phyloP scores from a whole-genome alignment of 2,329 filamentous ascomycete genomes.

The Verticillium albo-atrum region DNA sequence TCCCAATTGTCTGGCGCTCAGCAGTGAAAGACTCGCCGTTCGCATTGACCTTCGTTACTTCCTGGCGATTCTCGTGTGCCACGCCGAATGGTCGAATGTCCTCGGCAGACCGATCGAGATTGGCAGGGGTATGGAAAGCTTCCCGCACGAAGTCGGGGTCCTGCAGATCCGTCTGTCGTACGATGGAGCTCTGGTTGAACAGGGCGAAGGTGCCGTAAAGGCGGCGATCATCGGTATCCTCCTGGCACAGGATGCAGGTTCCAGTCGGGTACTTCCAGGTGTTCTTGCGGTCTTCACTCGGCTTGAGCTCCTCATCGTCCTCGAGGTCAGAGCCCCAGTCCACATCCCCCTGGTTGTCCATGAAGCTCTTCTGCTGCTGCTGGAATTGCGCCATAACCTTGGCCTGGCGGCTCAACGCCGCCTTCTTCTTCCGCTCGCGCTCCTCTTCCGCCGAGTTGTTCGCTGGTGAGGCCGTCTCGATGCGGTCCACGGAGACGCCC shows the following conservation, averaged over 20 bases:
- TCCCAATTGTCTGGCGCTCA: conserved; percentile 80
- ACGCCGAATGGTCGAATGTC: conserved; percentile 84
- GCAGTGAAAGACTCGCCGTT: conserved; percentile 66
- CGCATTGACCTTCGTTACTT: conserved; percentile 70
- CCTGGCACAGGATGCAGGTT: conserved; percentile 94
- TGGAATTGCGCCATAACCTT: conserved; percentile 98
- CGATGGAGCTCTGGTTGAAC: conserved; percentile 77
- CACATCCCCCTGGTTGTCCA: conserved; percentile 81
- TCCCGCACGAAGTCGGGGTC: conserved; percentile 83
- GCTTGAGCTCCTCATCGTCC: conserved; percentile 68
- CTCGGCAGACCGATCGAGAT: conserved; percentile 81
- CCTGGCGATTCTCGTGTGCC: conserved; percentile 76
- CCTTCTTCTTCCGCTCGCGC: conserved; percentile 80
- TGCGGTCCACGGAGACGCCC: conserved; percentile 68
- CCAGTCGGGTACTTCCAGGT: conserved; percentile 88
- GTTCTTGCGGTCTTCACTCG: conserved; percentile 63
- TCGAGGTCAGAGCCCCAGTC: conserved; percentile 81
- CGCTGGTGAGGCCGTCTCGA: conserved; percentile 80
- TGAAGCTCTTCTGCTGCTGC: conserved; percentile 91
- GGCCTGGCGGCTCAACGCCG: conserved; percentile 83
- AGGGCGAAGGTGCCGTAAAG: conserved; percentile 93
- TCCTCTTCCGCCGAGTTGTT: conserved; percentile 65
- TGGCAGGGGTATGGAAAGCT: conserved; percentile 70
- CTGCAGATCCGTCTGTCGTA: conserved; percentile 79
- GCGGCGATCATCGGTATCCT: conserved; percentile 84